Conservation (phyloP, 2,329 filamentous ascomycete species). For the Aspergillus sergii region DNA sequence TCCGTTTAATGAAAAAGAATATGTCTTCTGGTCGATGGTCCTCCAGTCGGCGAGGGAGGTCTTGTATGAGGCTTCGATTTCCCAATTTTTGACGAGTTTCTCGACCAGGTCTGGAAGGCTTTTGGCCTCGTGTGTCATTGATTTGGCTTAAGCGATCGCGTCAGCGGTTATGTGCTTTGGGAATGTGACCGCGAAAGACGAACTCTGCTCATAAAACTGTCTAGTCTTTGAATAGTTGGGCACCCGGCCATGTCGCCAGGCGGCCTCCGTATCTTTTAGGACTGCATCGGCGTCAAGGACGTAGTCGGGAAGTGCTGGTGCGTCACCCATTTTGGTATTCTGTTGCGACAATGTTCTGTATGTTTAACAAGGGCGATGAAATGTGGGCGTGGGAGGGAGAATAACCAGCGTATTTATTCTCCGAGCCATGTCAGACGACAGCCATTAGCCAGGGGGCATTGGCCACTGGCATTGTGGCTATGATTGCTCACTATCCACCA, state of each 20-base stretch:
- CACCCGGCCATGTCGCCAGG: conserved; percentile 62
- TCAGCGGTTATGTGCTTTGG: background rate
- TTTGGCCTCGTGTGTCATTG: conserved; percentile 56
- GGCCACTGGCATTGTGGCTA: background rate
- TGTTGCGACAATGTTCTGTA: too few relatives aligned
- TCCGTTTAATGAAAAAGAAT: conserved; percentile 67
- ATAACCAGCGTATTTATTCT: background rate
- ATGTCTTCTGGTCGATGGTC: conserved; percentile 62
- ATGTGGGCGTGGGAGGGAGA: background rate
- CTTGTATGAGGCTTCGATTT: conserved; percentile 72
- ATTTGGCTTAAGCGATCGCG: conserved; percentile 53
- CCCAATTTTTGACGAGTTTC: conserved; percentile 74
- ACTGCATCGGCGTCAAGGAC: conserved; percentile 62
- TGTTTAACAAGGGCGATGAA: background rate
- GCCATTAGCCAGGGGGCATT: background rate
- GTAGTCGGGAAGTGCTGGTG: conserved; percentile 55
- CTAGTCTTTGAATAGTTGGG: conserved; percentile 69
- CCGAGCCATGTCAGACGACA: background rate
- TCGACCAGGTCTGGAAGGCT: conserved; percentile 65
- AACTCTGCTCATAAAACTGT: conserved; percentile 61
- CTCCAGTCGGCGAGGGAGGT: conserved; percentile 63
- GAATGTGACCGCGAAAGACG: background rate
- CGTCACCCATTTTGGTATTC: conserved; percentile 11
- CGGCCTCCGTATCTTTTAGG: conserved; percentile 54
- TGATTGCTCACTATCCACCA: background rate